Conservation (phyloP, 192 early-diverging fungal genomes). For the Coemansia sp. region DNA sequence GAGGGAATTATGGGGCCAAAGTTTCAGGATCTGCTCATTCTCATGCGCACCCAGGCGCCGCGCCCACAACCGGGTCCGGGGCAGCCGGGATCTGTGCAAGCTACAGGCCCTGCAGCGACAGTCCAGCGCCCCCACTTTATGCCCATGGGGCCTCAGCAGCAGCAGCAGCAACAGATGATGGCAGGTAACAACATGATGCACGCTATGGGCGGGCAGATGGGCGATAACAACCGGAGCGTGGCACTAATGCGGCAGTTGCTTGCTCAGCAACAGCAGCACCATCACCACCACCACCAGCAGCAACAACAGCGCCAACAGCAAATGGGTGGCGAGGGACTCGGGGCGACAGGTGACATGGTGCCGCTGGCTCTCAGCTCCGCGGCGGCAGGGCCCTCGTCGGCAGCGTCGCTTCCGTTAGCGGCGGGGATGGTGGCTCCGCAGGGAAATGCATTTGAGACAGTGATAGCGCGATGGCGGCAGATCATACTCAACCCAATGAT, state of each 20-base stretch:
- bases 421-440: neutral
- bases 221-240: slow-evolving; percentile 9
- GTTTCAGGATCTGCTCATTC: slow-evolving; percentile 33
- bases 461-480: slow-evolving; percentile 38
- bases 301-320: slow-evolving; percentile 2
- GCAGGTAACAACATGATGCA: slow-evolving; percentile 1
- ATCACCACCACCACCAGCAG: slow-evolving; percentile 3
- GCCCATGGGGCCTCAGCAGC: neutral
- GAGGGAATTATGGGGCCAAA: slow-evolving; percentile 41
- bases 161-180: neutral
- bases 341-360: neutral
- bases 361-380: slow-evolving; percentile 8
- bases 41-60: slow-evolving; percentile 34
- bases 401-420: slow-evolving; percentile 1
- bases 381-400: neutral
- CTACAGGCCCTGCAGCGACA: slow-evolving; percentile 15
- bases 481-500: slow-evolving; percentile 42
- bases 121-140: slow-evolving; percentile 2
- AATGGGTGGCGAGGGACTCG: neutral
- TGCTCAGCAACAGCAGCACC: slow-evolving; percentile 9
- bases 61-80: neutral
- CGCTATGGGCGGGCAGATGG: neutral
- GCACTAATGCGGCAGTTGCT: slow-evolving; percentile 21
- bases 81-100: neutral
- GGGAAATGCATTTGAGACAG: slow-evolving; percentile 9